Percentiles rank a stretch among this genome's conserved stretches.
Evolutionary conservation across 768 basidiomycete genomes (phyloP).

Genomic region (Termitomyces eurrhizus): DNA sequence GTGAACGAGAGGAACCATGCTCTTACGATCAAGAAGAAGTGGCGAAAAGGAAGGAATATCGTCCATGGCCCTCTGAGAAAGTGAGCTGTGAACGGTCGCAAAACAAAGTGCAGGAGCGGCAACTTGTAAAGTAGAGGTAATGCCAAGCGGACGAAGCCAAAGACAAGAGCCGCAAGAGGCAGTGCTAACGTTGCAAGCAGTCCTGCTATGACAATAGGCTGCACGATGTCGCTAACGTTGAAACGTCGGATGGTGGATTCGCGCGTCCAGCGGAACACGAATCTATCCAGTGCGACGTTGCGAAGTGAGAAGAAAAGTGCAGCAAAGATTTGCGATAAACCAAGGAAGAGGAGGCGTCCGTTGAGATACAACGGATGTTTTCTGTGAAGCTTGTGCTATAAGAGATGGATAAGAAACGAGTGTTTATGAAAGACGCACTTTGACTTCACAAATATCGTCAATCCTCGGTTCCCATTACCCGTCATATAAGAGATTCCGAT

Average conservation of each 20-base stretch:
- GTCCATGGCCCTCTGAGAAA: slow-evolving; percentile 59
- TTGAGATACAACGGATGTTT: slow-evolving; percentile 76
- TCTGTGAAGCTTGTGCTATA: slow-evolving; percentile 28
- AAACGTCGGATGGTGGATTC: slow-evolving; percentile 13
- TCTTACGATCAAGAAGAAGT: slow-evolving; percentile 41
- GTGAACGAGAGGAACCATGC: slow-evolving; percentile 48
- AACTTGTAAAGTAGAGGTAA: slow-evolving; percentile 52
- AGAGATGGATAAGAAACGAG: neutral
- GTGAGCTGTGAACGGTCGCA: slow-evolving; percentile 63
- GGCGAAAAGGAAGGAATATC: slow-evolving; percentile 42
- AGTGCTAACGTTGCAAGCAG: slow-evolving; percentile 38
- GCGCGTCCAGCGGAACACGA: slow-evolving; percentile 40
- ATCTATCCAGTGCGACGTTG: slow-evolving; percentile 60
- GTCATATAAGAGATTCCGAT: slow-evolving; percentile 29
- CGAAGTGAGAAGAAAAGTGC: slow-evolving; percentile 49
- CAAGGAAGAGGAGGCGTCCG: slow-evolving; percentile 58
- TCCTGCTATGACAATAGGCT: slow-evolving; percentile 33
- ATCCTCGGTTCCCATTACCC: slow-evolving; percentile 18
- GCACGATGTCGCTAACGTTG: slow-evolving; percentile 18
- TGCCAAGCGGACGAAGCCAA: slow-evolving; percentile 42
- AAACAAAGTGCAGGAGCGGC: slow-evolving; percentile 44
- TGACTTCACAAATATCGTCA: slow-evolving; percentile 64
- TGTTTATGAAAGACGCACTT: slow-evolving; percentile 37
- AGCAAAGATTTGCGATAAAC: slow-evolving; percentile 46
- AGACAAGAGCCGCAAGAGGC: slow-evolving; percentile 35